Base-by-base conservation (phyloP, 106 monocot genomes). In the Platanthera zijinensis region DNA sequence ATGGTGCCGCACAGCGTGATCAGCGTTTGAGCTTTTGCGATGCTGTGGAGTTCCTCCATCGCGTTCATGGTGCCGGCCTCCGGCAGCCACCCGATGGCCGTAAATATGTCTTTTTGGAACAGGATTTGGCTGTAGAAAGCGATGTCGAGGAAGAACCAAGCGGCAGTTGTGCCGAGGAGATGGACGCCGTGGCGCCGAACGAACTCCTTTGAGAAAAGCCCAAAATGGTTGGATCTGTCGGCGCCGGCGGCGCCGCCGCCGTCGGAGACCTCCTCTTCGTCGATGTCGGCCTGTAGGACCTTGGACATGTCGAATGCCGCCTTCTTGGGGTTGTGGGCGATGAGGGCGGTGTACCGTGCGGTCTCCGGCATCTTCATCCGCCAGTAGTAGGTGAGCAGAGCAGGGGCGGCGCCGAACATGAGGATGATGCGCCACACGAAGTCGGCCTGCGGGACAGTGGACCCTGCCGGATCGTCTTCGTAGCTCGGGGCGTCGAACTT, bases 61-160 rank as follows among this genome's bases (percentile, higher is more conserved):
- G 89, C 89, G 77, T 50, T 86, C 89, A 89, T 89, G 51, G 86
- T 84, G 10, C 50, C 39, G 6, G 86, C 89, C 66, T 86, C 82
- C 10, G 89, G 89, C 4, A 89, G 84, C 89, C 89, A 89, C 6
- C 82, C 73, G 79, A 89, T 45, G 6, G 81, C 73, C 21, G 63
- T 76, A 74, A 86, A 89, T 52, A 89, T 89, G 81, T 89, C 89
- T 64, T 89, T 89, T 76, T 89, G 89, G 76, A 89, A 89, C 25
- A 89, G 83, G 77, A 82, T 89, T 71, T 86, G 86, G 19, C 81
- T 81, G 76, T 89, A 89, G 57, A 89, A 89, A 7, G 89, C 81
- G 52, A 89, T 86, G 79, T 89, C 89, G 13, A 89, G 82, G 51
- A 86, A 13, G 82, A 89, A 89, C 89, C 89, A 89, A 5, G 81